Base-by-base conservation (phyloP, 148 eudicot species). In the Chenopodium suecicum region DNA sequence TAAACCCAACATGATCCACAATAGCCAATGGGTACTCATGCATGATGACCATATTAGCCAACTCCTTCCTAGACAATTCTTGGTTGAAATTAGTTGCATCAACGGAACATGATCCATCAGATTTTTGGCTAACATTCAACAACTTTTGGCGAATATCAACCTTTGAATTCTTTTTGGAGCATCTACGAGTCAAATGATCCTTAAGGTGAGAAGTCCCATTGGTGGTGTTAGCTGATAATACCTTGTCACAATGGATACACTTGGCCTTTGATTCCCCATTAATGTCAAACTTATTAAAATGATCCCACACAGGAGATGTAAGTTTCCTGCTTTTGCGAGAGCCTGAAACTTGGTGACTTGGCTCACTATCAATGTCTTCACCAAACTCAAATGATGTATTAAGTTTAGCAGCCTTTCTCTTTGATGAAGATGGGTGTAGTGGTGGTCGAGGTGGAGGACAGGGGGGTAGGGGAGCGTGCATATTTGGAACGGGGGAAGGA, bases 1-100 rank as follows among this genome's bases (percentile, higher is more conserved):
- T 52, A 52, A 74, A 74, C 0, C 77, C 77, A 74, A 81, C 63
- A 25, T 74, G 83, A 46, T 81, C 72, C 14, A 81, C 78, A 22
- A 74, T 81, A 74, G 72, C 58, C 29, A 27, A 27, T 27, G 29
- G 29, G 29, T 27, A 27, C 29, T 27, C 29, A 27, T 27, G 29
- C 29, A 27, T 27, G 29, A 27, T 27, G 29, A 27, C 29, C 29
- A 27, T 27, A 27, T 27, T 81, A 74, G 72, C 58, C 50, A 80
- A 73, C 48, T 46, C 48, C 48, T 46, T 46, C 48, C 5, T 46
- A 0, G 48, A 46, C 48, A 46, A 5, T 46, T 46, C 48, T 46
- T 46, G 48, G 9, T 46, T 46, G 9, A 46, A 46, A 9, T 46
- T 46, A 9, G 48, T 2, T 5, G 0, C 9, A 9, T 46, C 3